Evolutionary conservation across 768 basidiomycete species (phyloP), one percentile per base, ranked within the genome.

Genomic region (Leccinum barrowsii): DNA sequence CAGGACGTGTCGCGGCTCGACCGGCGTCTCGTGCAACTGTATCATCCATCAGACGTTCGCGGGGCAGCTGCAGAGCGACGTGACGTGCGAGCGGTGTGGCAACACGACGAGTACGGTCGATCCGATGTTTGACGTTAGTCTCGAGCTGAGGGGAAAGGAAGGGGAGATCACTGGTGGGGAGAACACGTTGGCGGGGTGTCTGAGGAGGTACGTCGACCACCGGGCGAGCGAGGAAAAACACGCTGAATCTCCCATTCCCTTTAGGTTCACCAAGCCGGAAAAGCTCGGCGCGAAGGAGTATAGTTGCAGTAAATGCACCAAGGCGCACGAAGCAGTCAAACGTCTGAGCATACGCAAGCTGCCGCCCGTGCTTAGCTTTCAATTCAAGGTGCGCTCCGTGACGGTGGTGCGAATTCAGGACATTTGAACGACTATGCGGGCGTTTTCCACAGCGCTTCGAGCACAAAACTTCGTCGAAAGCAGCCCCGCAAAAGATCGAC

Each of bases 31-130:
- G 21, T 96, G 94, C 71, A 91, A 89, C 61, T 98, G 96, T 67
- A 85, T 96, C 66, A 85, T 96, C 30, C 95, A 98, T 69, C 85
- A 85, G 17, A 92, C 92, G 1, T 98, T 98, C 66, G 85, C 86
- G 1, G 96, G 94, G 0, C 81, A 85, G 54, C 75, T 97, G 3
- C 89, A 94, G 63, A 94, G 92, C 62, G 91, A 96, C 49, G 90
- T 98, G 50, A 86, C 82, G 37, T 98, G 96, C 67, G 90, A 90
- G 56, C 79, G 88, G 7, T 98, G 96, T 69, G 83, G 85, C 4
- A 89, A 84, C 57, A 80, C 84, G 4, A 94, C 86, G 0, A 87
- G 80, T 32, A 92, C 92, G 2, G 74, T 87, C 42, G 96, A 98
- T 65, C 92, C 93, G 11, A 90, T 94, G 77, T 78, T 98, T 21